Evolutionary conservation across 1,139 yeast species (phyloP), one percentile per base, ranked within the genome.

Genomic region (Magnusiomyces fungicola): DNA sequence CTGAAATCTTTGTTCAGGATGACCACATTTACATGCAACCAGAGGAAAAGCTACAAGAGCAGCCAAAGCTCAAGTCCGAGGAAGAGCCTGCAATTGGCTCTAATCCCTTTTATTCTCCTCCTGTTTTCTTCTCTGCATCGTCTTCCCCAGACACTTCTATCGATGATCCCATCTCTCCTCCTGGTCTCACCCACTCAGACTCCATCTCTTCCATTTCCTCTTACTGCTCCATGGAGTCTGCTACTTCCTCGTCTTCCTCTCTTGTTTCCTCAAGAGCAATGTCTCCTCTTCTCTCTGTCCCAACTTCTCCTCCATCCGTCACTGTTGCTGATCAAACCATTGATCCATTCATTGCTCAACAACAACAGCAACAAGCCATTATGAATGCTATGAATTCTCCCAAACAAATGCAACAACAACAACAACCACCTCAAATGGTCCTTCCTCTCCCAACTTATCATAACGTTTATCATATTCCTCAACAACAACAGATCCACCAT

Each of bases 201-300:
- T 47, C 52, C 22, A 45, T 43, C 33, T 50, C 50, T 9, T 47
- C 50, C 27, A 42, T 42, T 5, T 29, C 45, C 21, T 42, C 45
- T 9, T 42, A 42, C 37, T 42, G 45, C 37, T 42, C 45, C 14
- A 12, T 21, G n/a, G 45, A 42, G 3, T 42, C 45, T 42, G 45
- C 45, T 3, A 5, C 45, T 29, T 42, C 45, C 7, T 42, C 45
- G n/a, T 9, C 43, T 5, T 21, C 21, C 12, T 50, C 53, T 19
- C 43, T 50, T 38, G 50, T 47, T 45, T 50, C 53, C 4, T 50
- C 53, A 14, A 38, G 53, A 10, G 46, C 50, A 18, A 50, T 50
- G 30, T 50, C 53, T 1, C 53, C 53, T 12, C 25, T 21, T 16
- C 34, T 36, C 16, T 32, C 36, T 18, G 29, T 27, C 25, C 46